Evolutionary conservation across 306 rosid species (phyloP).

Genomic region (Gastrolobium villosum): DNA sequence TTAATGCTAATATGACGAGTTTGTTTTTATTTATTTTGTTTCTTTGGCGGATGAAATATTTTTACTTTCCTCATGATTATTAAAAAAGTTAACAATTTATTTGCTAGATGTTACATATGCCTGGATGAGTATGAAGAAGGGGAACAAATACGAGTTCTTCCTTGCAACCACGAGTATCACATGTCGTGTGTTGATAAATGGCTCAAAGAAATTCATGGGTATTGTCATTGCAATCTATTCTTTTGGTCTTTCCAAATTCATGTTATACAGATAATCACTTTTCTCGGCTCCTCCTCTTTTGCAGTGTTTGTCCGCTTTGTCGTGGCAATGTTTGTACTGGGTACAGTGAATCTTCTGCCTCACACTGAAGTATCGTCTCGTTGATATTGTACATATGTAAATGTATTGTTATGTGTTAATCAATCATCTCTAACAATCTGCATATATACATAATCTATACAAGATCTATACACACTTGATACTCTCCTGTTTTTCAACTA

Average conservation of each 20-base stretch:
- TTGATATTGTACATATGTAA: conserved; percentile 59
- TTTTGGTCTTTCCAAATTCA: conserved; percentile 2
- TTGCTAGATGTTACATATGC: conserved; percentile 91
- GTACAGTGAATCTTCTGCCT: conserved; percentile 54
- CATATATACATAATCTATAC: not conserved
- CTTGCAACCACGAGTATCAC: conserved; percentile 93
- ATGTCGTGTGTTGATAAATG: conserved; percentile 94
- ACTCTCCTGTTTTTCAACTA: too few relatives aligned
- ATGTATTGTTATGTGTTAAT: too few relatives aligned
- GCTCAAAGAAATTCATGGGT: conserved; percentile 99
- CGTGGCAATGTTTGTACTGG: conserved; percentile 92
- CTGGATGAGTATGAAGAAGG: conserved; percentile 95
- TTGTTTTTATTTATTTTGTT: not conserved
- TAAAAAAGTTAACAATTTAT: conserved; percentile 4
- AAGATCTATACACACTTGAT: too few relatives aligned
- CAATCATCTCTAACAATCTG: too few relatives aligned
- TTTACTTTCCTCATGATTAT: not conserved
- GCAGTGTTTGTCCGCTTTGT: conserved; percentile 96
- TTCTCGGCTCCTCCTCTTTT: conserved; percentile 25
- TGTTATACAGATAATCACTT: conserved; percentile 20
- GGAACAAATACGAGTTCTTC: conserved; percentile 92
- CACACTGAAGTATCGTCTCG: conserved; percentile 63
- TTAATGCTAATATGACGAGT: conserved; percentile 8
- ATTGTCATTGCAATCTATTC: conserved; percentile 32
- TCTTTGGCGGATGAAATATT: not conserved